Conservation (phyloP, 129 eudicot species). For the Rutidosis leptorrhynchoides region DNA sequence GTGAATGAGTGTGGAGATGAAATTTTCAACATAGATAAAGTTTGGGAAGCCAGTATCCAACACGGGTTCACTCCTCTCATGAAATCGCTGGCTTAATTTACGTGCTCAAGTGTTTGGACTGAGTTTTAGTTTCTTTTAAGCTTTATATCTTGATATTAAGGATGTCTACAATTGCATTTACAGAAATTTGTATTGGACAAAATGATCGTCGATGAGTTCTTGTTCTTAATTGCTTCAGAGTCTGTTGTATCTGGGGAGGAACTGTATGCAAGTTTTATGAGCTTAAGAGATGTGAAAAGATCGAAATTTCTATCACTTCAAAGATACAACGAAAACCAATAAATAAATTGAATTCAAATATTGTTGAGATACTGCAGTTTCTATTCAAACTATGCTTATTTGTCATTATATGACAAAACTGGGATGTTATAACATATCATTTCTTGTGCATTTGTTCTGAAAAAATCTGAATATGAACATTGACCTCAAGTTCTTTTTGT, state of each 20-base stretch:
- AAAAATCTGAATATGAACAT: too few species aligned
- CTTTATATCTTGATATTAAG: neutral
- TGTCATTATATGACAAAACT: too few species aligned
- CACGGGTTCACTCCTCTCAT: conserved; percentile 55
- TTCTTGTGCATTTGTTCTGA: neutral
- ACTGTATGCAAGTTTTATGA: neutral
- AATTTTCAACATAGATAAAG: conserved; percentile 45
- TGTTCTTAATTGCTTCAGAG: neutral
- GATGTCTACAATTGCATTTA: neutral
- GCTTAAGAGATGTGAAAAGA: neutral
- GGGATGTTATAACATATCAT: neutral
- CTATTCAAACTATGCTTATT: neutral
- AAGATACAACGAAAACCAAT: neutral
- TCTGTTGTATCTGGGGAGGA: neutral
- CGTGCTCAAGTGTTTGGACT: neutral
- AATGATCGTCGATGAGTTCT: neutral
- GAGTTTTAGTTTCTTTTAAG: conserved; percentile 1
- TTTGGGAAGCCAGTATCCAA: conserved; percentile 60
- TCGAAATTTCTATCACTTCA: neutral
- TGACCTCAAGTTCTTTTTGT: too few species aligned
- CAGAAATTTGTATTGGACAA: neutral
- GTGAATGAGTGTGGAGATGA: conserved; percentile 56
- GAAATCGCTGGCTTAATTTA: conserved; percentile 26
- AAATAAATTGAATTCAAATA: neutral
- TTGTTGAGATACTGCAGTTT: neutral